Base-by-base conservation (phyloP, 2,329 filamentous ascomycete genomes). In the Aspergillus sojae region DNA sequence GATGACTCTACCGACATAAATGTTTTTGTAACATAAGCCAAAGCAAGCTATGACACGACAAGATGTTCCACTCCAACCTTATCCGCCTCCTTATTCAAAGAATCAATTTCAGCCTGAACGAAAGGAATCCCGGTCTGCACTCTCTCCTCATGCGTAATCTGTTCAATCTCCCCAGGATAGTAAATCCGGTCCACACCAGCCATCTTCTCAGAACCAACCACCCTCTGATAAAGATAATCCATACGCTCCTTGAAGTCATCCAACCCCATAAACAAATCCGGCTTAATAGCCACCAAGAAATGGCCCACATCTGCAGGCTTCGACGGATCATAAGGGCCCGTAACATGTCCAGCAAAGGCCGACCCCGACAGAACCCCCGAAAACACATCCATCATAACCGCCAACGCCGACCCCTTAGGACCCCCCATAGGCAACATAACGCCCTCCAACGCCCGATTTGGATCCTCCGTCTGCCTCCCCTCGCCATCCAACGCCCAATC, bases 361-460 rank as follows among this genome's bases (percentile, higher is more conserved):
- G 88, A 89, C 0, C 91, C 92, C 0, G 90, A 92, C 0, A 95
- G 69, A n/a, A 82, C 80, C 1, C 91, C 92, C 0, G 91, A 93
- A 73, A 95, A 94, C 2, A 96, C 90, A 72, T 95, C 91, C 92
- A 95, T 95, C 90, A 93, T 94, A 61, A 95, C 86, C 0, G 90
- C 82, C 46, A 95, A 75, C 0, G 86, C 92, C 2, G 89, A 91
- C 0, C 92, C 92, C 76, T 95, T 95, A 0, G 92, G 91, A 0
- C 92, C 92, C 2, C 91, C 91, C 90, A 95, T 93, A 0, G 92
- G 91, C 23, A 94, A 79, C 92, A 95, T 94, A 4, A 94, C 90
- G 1, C 91, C 91, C 39, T 87, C 86, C 11, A 95, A 79, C 0
- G 92, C 92, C 23, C 83, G 83, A 1, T 83, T 85, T 0, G 92